Evolutionary conservation across 2,329 filamentous ascomycete genomes (phyloP).

Genomic region (Fonsecaea multimorphosa): DNA sequence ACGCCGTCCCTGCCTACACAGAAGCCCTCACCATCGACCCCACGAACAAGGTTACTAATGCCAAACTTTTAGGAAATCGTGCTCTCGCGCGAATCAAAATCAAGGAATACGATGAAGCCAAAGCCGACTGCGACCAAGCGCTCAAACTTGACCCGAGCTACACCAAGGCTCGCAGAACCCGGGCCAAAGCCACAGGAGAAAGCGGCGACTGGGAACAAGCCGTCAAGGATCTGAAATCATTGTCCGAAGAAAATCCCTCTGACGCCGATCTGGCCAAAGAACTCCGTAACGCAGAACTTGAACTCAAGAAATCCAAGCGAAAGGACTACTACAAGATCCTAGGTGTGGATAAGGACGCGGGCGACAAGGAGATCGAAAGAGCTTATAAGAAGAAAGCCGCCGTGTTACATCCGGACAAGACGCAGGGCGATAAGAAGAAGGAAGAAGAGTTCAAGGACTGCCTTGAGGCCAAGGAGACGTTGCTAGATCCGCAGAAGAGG

Average conservation of each 20-base stretch:
- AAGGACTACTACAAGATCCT: conserved; percentile 99
- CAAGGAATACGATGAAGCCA: conserved; percentile 81
- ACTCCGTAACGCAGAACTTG: conserved; percentile 85
- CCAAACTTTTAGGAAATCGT: conserved; percentile 92
- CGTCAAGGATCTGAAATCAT: conserved; percentile 83
- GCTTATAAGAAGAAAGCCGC: conserved; percentile 96
- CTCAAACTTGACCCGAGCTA: conserved; percentile 83
- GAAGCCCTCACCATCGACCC: conserved; percentile 85
- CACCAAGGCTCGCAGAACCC: conserved; percentile 88
- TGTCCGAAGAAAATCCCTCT: conserved; percentile 80
- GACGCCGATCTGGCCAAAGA: conserved; percentile 83
- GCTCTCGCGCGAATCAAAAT: conserved; percentile 80
- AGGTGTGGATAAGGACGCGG: conserved; percentile 81
- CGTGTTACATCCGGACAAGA: conserved; percentile 96
- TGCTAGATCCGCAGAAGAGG: conserved; percentile 94
- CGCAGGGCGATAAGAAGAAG: conserved; percentile 81
- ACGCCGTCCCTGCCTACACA: conserved; percentile 83
- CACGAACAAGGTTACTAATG: conserved; percentile 86
- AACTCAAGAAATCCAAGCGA: conserved; percentile 94
- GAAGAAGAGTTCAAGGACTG: conserved; percentile 97
- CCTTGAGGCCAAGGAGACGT: conserved; percentile 92
- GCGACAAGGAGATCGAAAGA: conserved; percentile 88
- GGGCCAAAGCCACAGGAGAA: conserved; percentile 85
- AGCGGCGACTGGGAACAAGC: conserved; percentile 92
- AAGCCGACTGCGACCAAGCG: conserved; percentile 84